Conservation (phyloP, 129 eudicot genomes). For the Lactuca saligna region DNA sequence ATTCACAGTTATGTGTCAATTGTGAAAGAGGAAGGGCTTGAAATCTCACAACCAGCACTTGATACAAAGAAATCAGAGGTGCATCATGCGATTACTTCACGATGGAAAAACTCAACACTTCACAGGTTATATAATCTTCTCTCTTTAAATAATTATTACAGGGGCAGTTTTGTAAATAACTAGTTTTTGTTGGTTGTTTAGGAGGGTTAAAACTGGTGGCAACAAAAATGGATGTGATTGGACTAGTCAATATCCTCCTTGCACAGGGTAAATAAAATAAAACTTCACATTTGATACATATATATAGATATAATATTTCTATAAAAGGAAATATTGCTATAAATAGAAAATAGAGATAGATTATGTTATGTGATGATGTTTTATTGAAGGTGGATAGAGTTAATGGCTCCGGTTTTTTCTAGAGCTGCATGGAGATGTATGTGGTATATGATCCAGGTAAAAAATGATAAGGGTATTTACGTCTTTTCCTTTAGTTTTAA, state of each 20-base stretch:
- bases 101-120: conserved; percentile 48
- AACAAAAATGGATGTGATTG: conserved; percentile 48
- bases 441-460: conserved; percentile 95
- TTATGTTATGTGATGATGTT: not conserved
- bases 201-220: conserved; percentile 61
- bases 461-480: not conserved
- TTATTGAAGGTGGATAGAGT: conserved; percentile 80
- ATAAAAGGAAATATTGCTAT: not conserved
- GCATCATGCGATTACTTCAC: conserved; percentile 80
- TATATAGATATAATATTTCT: not conserved
- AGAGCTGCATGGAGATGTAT: conserved; percentile 88
- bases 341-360: not conserved
- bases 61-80: conserved; percentile 57
- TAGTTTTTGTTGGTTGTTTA: conserved; percentile 35
- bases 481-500: too few relatives aligned
- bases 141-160: not conserved
- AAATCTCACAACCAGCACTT: conserved; percentile 94
- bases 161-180: conserved; percentile 35
- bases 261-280: conserved; percentile 53
- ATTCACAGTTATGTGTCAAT: conserved; percentile 59
- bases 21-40: conserved; percentile 73
- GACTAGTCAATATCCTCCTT: conserved; percentile 60
- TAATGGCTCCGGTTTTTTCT: conserved; percentile 98
- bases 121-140: conserved; percentile 53
- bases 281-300: conserved; percentile 6